Evolutionary conservation across 2,329 filamentous ascomycete species (phyloP), one percentile per base, ranked within the genome.

Genomic region (Colletotrichum falcatum): DNA sequence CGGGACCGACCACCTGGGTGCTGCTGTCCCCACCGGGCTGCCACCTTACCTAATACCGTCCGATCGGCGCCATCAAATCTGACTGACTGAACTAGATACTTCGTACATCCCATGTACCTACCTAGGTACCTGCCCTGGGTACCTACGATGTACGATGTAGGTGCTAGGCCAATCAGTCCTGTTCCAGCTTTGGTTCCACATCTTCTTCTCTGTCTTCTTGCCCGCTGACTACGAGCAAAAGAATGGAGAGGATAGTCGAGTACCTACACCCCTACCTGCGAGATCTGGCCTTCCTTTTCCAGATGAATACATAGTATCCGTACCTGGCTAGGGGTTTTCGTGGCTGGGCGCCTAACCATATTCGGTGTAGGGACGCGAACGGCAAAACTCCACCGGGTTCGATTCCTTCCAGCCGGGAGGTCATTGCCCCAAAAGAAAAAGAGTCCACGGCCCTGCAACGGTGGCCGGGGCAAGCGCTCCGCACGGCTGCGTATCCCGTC

Each of bases 41-140:
- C 51, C 67, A 70, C 63, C 67, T 67, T 62, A 46, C 51, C 66
- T 56, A 58, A 70, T 44, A 33, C 56, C 67, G 63, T 67, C 63
- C 56, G 67, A 70, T 70, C 63, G 63, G 63, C 67, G 30, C 56
- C 26, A 53, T 37, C 67, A 56, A 42, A 42, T 42, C 44, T 60
- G 61, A 48, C 12, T 46, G n/a, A 53, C 33, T 33, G 7, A 33
- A 33, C 4, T 33, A 33, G n/a, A n/a, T n/a, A n/a, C n/a, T n/a
- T n/a, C n/a, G n/a, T n/a, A n/a, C n/a, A n/a, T n/a, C n/a, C n/a
- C n/a, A n/a, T n/a, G n/a, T n/a, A n/a, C n/a, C n/a, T n/a, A n/a
- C n/a, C n/a, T n/a, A n/a, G n/a, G n/a, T n/a, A n/a, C n/a, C n/a
- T n/a, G n/a, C n/a, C n/a, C n/a, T n/a, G n/a, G n/a, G n/a, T n/a